A percentile compares a stretch with the other conserved stretches of the same genome.
phyloP scores from a whole-genome alignment of 2,329 filamentous ascomycete species.

The Paecilomyces variotii region DNA sequence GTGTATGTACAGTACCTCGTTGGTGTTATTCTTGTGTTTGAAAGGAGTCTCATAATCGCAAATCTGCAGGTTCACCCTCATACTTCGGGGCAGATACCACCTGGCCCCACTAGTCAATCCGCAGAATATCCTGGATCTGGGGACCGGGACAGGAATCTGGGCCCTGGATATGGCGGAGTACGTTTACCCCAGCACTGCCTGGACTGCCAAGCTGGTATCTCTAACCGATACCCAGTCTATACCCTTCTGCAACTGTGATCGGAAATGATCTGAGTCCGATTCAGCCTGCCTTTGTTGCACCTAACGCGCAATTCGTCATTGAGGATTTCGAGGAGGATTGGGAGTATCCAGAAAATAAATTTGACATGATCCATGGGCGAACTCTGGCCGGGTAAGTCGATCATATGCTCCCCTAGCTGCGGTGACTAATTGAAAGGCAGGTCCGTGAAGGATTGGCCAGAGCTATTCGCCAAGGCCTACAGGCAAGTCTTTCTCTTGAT shows the following conservation, averaged over 20 bases:
- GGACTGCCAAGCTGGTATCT: not conserved
- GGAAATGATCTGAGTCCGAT: constrained; percentile 6
- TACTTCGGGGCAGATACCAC: constrained; percentile 2
- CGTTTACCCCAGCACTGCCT: not conserved
- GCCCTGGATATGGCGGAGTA: constrained; percentile 6
- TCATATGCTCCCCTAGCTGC: not conserved
- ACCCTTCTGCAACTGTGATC: constrained; percentile 4
- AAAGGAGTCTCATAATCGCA: not conserved
- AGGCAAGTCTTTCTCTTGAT: not conserved
- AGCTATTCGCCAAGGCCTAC: constrained; percentile 4
- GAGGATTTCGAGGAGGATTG: constrained; percentile 13
- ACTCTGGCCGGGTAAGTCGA: constrained; percentile 6
- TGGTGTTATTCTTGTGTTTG: not conserved
- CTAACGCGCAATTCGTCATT: constrained; percentile 15
- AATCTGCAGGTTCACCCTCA: not conserved
- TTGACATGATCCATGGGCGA: constrained; percentile 16
- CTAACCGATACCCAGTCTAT: not conserved
- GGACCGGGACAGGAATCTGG: not conserved
- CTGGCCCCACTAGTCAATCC: constrained; percentile 3
- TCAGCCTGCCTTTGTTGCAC: constrained; percentile 4
- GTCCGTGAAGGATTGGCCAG: constrained; percentile 8
- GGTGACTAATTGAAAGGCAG: not conserved
- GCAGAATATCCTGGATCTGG: constrained; percentile 5
- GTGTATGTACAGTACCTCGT: not conserved
- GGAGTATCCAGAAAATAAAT: constrained; percentile 7